Percentiles rank a stretch among this genome's conserved stretches.
phyloP scores from a whole-genome alignment of 2,329 filamentous ascomycete species.

The Pyrenophora seminiperda region DNA sequence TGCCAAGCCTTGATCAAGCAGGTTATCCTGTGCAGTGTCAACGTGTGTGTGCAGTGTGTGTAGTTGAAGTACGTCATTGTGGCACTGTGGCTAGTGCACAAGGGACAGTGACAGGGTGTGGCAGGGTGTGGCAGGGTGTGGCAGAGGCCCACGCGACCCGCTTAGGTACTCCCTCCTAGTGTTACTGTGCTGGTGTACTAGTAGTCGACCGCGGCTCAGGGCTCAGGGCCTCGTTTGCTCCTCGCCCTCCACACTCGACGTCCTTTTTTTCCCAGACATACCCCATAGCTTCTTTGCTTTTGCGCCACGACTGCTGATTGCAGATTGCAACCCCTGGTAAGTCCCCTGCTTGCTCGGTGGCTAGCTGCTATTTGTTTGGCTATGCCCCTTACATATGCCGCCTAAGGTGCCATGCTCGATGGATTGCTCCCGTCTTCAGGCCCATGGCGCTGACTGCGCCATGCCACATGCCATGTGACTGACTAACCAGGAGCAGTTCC shows the following conservation, averaged over 20 bases:
- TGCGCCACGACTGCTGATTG: background rate
- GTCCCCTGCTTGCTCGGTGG: background rate
- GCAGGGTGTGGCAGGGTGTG: slow-evolving; percentile 14
- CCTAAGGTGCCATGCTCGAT: slow-evolving; percentile 1
- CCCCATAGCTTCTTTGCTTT: background rate
- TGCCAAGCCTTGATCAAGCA: slow-evolving; percentile 8
- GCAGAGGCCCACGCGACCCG: slow-evolving; percentile 23
- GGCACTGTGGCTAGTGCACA: slow-evolving; percentile 14
- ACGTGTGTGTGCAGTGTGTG: slow-evolving; percentile 13
- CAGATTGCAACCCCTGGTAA: background rate
- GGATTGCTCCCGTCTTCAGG: background rate
- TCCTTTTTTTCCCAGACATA: slow-evolving; percentile 1
- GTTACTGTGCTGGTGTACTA: too few relatives aligned
- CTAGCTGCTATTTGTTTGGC: background rate
- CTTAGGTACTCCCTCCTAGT: slow-evolving; percentile 4
- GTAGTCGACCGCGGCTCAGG: slow-evolving; percentile 6
- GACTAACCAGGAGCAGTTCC: slow-evolving; percentile 14
- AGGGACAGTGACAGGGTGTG: slow-evolving; percentile 11
- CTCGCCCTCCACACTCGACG: background rate
- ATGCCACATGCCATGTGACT: background rate
- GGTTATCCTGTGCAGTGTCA: too few relatives aligned
- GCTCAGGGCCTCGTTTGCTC: slow-evolving; percentile 4
- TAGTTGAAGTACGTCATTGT: slow-evolving; percentile 15
- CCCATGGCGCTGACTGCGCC: background rate
- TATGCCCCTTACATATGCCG: slow-evolving; percentile 16